phyloP scores from a whole-genome alignment of 495 filamentous ascomycete species.

The Neurospora africana region DNA sequence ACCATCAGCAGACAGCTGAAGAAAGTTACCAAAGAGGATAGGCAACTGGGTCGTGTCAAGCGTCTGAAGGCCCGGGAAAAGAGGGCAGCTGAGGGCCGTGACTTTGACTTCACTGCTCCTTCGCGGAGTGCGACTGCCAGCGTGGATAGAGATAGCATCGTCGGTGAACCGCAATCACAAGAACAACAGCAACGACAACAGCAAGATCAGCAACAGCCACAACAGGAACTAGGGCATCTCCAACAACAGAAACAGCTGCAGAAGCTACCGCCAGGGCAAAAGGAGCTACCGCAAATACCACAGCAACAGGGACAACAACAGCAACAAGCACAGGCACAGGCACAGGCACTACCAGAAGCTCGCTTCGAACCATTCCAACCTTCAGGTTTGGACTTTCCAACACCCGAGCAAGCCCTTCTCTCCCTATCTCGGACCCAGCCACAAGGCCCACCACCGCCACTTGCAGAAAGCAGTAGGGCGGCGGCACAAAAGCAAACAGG shows the following conservation, averaged over 20 bases:
- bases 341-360: not conserved
- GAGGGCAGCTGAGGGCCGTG: not conserved
- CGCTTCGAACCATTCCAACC: not conserved
- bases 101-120: not conserved
- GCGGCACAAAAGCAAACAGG: not conserved
- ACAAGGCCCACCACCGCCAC: not conserved
- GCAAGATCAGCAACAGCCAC: not conserved
- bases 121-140: conserved; percentile 6
- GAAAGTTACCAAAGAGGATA: conserved; percentile 2
- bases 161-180: not conserved
- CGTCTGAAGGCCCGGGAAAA: conserved; percentile 1
- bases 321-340: not conserved
- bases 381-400: not conserved
- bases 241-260: not conserved
- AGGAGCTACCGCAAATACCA: not conserved
- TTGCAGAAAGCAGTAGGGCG: not conserved
- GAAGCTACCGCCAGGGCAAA: not conserved
- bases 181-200: conserved; percentile 3
- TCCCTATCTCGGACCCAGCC: not conserved
- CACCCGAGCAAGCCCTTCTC: not conserved
- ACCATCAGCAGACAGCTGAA: conserved; percentile 12
- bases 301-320: not conserved
- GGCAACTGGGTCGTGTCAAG: not conserved
- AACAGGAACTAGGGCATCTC: not conserved
- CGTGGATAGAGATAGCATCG: conserved; percentile 1